Conservation (phyloP, 192 early-diverging fungal species). For the Anaeromyces robustus region DNA sequence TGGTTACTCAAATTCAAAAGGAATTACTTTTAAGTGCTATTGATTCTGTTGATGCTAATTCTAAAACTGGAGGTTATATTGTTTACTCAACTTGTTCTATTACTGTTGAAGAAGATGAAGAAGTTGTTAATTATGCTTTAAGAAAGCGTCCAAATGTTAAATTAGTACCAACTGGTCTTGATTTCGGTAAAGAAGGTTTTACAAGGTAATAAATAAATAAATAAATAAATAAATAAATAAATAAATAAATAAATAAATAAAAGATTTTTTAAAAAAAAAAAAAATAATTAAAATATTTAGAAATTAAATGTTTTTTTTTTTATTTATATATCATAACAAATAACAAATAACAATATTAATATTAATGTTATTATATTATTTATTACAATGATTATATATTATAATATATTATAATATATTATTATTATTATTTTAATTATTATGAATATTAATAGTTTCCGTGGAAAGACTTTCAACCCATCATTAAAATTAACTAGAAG, state of each 20-base stretch:
- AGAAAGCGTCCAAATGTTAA: slow-evolving; percentile 86
- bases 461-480: slow-evolving; percentile 76
- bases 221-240: too few relatives aligned
- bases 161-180: slow-evolving; percentile 73
- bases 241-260: background rate
- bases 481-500: slow-evolving; percentile 66
- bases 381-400: too few relatives aligned
- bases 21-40: slow-evolving; percentile 93
- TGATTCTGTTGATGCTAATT: slow-evolving; percentile 86
- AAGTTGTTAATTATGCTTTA: slow-evolving; percentile 88
- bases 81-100: slow-evolving; percentile 99
- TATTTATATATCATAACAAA: too few relatives aligned
- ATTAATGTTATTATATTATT: too few relatives aligned
- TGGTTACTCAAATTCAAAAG: slow-evolving; percentile 88
- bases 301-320: too few relatives aligned
- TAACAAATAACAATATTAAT: too few relatives aligned
- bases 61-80: slow-evolving; percentile 84
- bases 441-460: slow-evolving; percentile 33
- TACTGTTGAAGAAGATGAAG: slow-evolving; percentile 94
- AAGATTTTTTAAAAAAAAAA: background rate
- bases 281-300: too few relatives aligned
- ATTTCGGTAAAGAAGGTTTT: slow-evolving; percentile 92
- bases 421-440: slow-evolving; percentile 2
- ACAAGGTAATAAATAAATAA: slow-evolving; percentile 15
- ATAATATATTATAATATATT: slow-evolving; percentile 2